Base-by-base conservation (phyloP, 768 basidiomycete genomes). In the Clavulina sp. region DNA sequence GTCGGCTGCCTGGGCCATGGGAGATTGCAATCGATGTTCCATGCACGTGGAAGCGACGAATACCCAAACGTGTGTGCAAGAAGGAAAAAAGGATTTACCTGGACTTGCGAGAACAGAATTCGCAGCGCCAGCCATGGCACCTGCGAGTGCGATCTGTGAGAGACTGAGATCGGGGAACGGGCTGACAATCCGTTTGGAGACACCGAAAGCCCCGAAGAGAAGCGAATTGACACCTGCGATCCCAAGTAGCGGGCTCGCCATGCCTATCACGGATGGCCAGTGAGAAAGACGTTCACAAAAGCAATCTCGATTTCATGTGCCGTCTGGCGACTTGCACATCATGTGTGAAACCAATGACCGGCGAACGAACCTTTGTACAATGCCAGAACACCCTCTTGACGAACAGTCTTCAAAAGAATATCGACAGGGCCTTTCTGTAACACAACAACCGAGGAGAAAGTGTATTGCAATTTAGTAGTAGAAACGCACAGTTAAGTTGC, bases 171-270 rank as follows among this genome's bases (percentile, higher is more conserved):
- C 75, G 2, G 84, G 84, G 61, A 80, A 99, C 0, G 95, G 93
- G 0, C 88, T 91, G 40, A 97, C 73, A 47, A 91, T 64, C 19
- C 85, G 78, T 59, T 81, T 72, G 2, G 88, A 84, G 19, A 74
- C 68, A n/a, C 76, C 82, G 60, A 93, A 96, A 0, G 91, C 79
- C 0, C 86, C 83, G 67, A 97, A 99, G 9, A 97, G 75, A 9
- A 97, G 73, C 3, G 89, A 93, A 67, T 96, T 97, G 59, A 97
- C 93, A 5, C 86, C 92, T 1, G 92, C 87, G 26, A 97, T 83
- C 18, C 95, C 95, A 41, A 95, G 53, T 5, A 97, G 72, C 0
- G 95, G 93, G 50, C 84, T 87, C 1, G 80, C 72, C 88, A 91
- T 92, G 33, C 89, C 88, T 88, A 52, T 18, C 32, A 19, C 19